Conservation (phyloP, 1,139 yeast genomes). For the Saccharomyces hybrid region DNA sequence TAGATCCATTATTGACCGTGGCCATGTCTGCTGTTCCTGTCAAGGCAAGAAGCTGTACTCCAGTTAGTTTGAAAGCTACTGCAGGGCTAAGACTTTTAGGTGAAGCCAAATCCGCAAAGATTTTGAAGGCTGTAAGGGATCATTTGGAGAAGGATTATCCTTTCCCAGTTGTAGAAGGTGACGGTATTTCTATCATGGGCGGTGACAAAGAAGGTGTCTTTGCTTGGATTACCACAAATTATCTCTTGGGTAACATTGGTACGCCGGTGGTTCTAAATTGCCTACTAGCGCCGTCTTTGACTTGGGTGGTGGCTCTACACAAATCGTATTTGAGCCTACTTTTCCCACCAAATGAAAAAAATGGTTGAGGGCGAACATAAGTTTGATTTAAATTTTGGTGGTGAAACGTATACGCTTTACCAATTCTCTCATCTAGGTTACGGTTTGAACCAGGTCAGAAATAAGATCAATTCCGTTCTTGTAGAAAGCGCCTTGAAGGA, state of each 20-base stretch:
- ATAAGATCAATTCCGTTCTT: conserved; percentile 61
- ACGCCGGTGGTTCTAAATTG: conserved; percentile 45
- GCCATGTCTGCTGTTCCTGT: conserved; percentile 76
- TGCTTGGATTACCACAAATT: conserved; percentile 97
- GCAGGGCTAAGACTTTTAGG: conserved; percentile 93
- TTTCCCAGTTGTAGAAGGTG: conserved; percentile 78
- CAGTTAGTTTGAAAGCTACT: conserved; percentile 94
- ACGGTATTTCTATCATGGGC: conserved; percentile 87
- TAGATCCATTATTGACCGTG: conserved; percentile 66
- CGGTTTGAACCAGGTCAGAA: conserved; percentile 91
- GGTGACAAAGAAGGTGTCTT: conserved; percentile 98
- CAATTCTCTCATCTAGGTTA: conserved; percentile 94
- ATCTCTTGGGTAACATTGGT: conserved; percentile 86
- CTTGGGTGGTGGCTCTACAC: conserved; percentile 97
- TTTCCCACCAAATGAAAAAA: conserved; percentile 45
- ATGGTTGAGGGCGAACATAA: conserved; percentile 87
- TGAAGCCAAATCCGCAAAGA: conserved; percentile 57
- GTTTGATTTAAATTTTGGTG: conserved; percentile 72
- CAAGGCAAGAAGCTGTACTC: conserved; percentile 68
- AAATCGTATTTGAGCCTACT: conserved; percentile 91
- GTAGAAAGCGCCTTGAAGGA: conserved; percentile 43
- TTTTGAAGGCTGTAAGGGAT: conserved; percentile 63
- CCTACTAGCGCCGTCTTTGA: conserved; percentile 96
- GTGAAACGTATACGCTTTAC: conserved; percentile 70
- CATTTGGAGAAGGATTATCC: conserved; percentile 78